Base-by-base conservation (phyloP, 2,329 filamentous ascomycete species). In the Claviceps sp. region DNA sequence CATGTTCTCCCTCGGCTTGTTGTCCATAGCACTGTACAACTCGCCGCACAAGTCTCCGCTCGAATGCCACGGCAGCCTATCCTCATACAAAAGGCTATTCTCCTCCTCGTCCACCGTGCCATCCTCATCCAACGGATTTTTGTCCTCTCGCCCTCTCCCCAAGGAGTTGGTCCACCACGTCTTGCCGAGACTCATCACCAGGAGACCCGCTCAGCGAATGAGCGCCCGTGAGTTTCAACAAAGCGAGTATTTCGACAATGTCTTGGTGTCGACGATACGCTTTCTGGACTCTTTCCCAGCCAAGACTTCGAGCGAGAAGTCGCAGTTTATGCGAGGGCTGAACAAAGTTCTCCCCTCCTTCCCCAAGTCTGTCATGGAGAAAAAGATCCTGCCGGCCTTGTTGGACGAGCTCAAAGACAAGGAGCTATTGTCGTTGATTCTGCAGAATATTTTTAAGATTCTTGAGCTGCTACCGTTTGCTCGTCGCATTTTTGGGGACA, bases 221-320 rank as follows among this genome's bases (percentile, higher is more conserved):
- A 89, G 83, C 26, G 89, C 91, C 4, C 82, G 80, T 51, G 91
- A 95, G 60, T 97, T 98, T 59, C 93, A 98, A 64, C 82, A 96
- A 66, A 94, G 89, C 62, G 84, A 88, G 58, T 98, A 94, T 65
- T 98, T 98, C 64, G 89, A 98, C 68, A 98, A 97, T 62, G 87
- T 97, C 46, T 75, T 98, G 4, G 89, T 98, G 22, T 95, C 90
- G 0, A 96, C 93, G 0, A 95, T 98, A 56, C 87, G 93, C 13
- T 98, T 98, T 63, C 73, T 98, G 26, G 93, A 98, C 60, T 80
- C 84, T 0, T 81, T 98, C 54, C 91, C 93, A 0, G 87, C 88
- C 38, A 98, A 98, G 70, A 95, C 89, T 1, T 78, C 87, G 0
- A 87, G 81, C 56, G 93, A 98, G 63, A 98, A 98, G 65, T 78